phyloP scores from a whole-genome alignment of 306 rosid genomes.

The Vigna radiata region DNA sequence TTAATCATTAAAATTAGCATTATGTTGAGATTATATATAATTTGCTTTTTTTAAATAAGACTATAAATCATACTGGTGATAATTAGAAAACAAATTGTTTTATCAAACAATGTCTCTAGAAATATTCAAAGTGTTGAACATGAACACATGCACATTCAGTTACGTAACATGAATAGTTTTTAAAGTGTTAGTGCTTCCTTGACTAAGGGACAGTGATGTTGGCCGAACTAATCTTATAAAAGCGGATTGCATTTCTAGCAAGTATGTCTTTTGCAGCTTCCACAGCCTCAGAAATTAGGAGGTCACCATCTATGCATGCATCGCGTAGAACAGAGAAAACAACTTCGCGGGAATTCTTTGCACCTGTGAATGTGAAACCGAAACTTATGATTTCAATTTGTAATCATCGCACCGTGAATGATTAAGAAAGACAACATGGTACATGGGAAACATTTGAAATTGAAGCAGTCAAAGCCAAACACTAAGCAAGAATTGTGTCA shows the following conservation, averaged over 20 bases:
- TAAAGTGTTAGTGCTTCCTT: not conserved
- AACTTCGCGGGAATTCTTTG: constrained; percentile 77
- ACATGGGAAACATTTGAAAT: constrained; percentile 18
- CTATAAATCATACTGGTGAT: not conserved
- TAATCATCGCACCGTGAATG: not conserved
- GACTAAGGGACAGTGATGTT: not conserved
- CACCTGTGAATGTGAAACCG: constrained; percentile 68
- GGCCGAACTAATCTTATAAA: constrained; percentile 50
- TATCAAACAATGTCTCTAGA: not conserved
- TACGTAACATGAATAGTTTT: not conserved
- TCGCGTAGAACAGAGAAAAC: constrained; percentile 73
- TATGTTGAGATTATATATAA: no score
- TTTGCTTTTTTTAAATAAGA: not conserved
- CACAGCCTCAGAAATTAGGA: constrained; percentile 73
- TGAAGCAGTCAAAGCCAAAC: not conserved
- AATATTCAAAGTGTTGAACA: not conserved
- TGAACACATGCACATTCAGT: no score
- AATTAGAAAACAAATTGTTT: not conserved
- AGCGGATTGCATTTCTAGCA: constrained; percentile 67
- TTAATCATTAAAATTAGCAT: no score
- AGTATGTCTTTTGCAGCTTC: constrained; percentile 82
- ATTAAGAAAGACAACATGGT: constrained; percentile 1
- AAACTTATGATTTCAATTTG: constrained; percentile 34
- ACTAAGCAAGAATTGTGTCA: not conserved
- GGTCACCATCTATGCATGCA: constrained; percentile 82